phyloP scores from a whole-genome alignment of 129 eudicot species.

The Scalesia atractyloides region DNA sequence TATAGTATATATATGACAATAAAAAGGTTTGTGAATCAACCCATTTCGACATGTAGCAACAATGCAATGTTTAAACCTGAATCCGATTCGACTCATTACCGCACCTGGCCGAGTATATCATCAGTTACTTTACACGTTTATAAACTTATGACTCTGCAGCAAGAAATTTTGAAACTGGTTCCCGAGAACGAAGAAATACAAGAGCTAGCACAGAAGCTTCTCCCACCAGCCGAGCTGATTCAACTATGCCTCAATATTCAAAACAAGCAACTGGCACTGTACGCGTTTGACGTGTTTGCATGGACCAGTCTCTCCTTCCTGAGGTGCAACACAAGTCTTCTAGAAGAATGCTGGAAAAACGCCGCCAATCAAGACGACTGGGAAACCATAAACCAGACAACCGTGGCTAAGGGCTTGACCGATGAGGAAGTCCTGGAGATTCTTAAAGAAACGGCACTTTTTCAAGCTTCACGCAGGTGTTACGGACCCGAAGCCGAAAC shows the following conservation, averaged over 20 bases:
- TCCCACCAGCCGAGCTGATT: slow-evolving; percentile 76
- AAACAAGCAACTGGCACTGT: slow-evolving; percentile 58
- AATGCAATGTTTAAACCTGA: no score
- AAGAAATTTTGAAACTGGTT: slow-evolving; percentile 58
- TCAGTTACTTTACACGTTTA: background rate
- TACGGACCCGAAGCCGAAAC: slow-evolving; percentile 70
- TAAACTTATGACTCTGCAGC: slow-evolving; percentile 47
- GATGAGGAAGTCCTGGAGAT: slow-evolving; percentile 61
- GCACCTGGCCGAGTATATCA: background rate
- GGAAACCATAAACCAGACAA: slow-evolving; percentile 60
- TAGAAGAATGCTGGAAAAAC: slow-evolving; percentile 97
- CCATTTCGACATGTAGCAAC: no score
- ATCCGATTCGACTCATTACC: background rate
- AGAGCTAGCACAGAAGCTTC: slow-evolving; percentile 54
- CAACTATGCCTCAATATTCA: slow-evolving; percentile 60
- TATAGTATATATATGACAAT: no score
- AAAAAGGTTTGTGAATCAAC: no score
- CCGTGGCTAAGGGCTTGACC: slow-evolving; percentile 71
- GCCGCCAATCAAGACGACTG: slow-evolving; percentile 88
- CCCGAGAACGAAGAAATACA: slow-evolving; percentile 54
- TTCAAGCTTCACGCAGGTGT: slow-evolving; percentile 79
- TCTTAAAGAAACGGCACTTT: slow-evolving; percentile 68
- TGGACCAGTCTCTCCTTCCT: slow-evolving; percentile 79
- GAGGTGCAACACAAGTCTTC: slow-evolving; percentile 56
- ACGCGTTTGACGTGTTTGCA: slow-evolving; percentile 74